These are phyloP conservation scores for Takashimella tepidaria DNA, from an alignment of 1,284 basidiomycete species.

Conservation along the genomic window DNA sequence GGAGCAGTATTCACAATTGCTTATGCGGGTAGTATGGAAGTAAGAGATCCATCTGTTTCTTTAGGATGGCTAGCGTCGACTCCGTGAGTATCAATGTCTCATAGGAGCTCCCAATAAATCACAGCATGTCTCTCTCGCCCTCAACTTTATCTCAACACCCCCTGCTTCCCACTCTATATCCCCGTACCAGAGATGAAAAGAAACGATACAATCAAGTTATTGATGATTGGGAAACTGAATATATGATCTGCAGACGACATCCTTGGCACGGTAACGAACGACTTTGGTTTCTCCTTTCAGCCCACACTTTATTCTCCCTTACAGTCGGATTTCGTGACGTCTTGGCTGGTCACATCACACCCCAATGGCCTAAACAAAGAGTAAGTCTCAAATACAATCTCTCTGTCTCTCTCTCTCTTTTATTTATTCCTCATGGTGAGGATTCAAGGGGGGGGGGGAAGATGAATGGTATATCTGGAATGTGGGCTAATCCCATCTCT, in stretches of 20 bases:
- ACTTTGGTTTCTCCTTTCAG: constrained; percentile 35
- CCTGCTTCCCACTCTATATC: no score
- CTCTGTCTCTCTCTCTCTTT: not conserved
- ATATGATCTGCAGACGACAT: constrained; percentile 38
- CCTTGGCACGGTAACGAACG: constrained; percentile 44
- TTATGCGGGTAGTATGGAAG: constrained; percentile 13
- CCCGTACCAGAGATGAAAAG: no score
- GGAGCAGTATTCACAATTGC: constrained; percentile 16
- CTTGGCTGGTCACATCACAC: constrained; percentile 13
- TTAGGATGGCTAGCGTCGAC: constrained; percentile 21
- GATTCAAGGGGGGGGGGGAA: no score
- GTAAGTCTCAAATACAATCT: constrained; percentile 12
- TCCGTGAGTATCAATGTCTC: constrained; percentile 11
- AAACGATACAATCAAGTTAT: no score
- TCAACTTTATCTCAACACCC: no score
- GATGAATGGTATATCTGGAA: no score
- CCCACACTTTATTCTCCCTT: constrained; percentile 24
- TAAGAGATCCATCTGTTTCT: constrained; percentile 8
- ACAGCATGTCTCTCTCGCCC: no score
- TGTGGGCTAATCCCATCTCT: no score
- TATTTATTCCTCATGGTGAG: no score
- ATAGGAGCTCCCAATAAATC: no score
- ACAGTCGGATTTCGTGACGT: constrained; percentile 28
- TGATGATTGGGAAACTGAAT: no score
- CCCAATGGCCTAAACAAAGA: constrained; percentile 30